Evolutionary conservation across 2,329 filamentous ascomycete genomes (phyloP), one percentile per base, ranked within the genome.

Genomic region (Zopfia rhizophila): DNA sequence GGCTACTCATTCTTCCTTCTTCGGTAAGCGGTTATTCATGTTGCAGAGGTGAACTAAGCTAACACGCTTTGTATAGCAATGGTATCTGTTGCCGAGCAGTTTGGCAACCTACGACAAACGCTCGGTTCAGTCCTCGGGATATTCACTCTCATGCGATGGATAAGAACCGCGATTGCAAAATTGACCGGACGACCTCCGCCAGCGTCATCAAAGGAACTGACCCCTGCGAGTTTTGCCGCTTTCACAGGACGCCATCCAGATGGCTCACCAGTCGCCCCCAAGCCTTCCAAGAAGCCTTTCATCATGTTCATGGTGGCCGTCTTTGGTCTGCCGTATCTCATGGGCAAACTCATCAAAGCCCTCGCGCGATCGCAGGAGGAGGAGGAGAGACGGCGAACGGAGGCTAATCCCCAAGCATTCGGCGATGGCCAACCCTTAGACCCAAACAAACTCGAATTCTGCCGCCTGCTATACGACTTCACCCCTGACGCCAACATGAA

Each of bases 1-100:
- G 95, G 94, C 95, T 21, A 99, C 94, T 0, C 94, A 99, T 74
- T 97, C 92, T 5, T 96, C 91, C 41, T 99, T 99, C 74, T 99
- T 97, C 66, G 92, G 91, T 96, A 82, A 64, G 88, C 75, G 11
- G 38, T n/a, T 12, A 3, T 18, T 11, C 17, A 8, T 5, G 30
- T 37, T 28, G 23, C 14, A 3, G 23, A 27, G 5, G 23, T 11
- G 25, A 29, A 31, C 4, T 27, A 39, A 28, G 22, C 56, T 66
- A 52, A 68, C 44, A n/a, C 29, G 1, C 11, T 6, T 14, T 27
- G 3, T 3, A 21, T 29, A 64, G 94, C 94, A 43, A 97, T 99
- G 92, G 90, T 99, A 27, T 94, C 93, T 7, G 95, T 99, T 27
- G 94, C 94, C 37, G 95, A 99, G 72, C 94, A 99, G 72, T 95